Base-by-base conservation (phyloP, 495 filamentous ascomycete genomes). In the Hyphodiscus hymeniophilus region DNA sequence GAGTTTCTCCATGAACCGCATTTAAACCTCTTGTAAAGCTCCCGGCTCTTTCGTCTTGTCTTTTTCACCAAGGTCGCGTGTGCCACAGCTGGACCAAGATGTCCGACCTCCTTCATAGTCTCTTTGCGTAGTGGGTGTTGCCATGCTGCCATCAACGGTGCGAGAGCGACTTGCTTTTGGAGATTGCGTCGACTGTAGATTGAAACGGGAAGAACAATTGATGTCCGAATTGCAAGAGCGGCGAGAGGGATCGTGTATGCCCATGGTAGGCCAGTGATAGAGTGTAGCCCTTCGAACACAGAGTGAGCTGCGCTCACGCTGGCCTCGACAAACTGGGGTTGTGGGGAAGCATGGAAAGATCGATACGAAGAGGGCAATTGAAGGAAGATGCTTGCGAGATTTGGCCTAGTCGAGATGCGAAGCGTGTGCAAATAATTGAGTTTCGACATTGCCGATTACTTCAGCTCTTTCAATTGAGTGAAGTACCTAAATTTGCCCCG, bases 241-340 rank as follows among this genome's bases (percentile, higher is more conserved):
- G 84, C 70, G 45, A 85, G 68, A 0, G 89, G 88, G 44, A 95
- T 76, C 21, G 79, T 73, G 7, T 76, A 56, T 39, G 63, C 79
- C 88, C 88, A 94, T 50, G 87, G 76, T 2, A 84, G 71, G 38
- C 70, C 66, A 21, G 75, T 76, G 54, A 67, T 12, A 24, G 58
- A 55, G 60, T 92, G 88, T 2, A 90, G 56, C 35, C 63, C 55
- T n/a, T 80, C 66, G 41, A 92, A 66, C 35, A 81, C 56, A 42
- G 64, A 56, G 26, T 81, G 71, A 15, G 83, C 73, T 49, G 64
- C 55, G 28, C 72, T 61, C 36, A 82, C 42, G 26, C 68, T 62
- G 17, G 72, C 58, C 31, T 74, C 71, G 47, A 82, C 50, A 34
- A 79, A 74, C 18, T 64, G 48, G 20, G 73, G 69, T 24, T 34